Conservation (phyloP, 768 basidiomycete genomes). For the Rhodotorula paludigena region DNA sequence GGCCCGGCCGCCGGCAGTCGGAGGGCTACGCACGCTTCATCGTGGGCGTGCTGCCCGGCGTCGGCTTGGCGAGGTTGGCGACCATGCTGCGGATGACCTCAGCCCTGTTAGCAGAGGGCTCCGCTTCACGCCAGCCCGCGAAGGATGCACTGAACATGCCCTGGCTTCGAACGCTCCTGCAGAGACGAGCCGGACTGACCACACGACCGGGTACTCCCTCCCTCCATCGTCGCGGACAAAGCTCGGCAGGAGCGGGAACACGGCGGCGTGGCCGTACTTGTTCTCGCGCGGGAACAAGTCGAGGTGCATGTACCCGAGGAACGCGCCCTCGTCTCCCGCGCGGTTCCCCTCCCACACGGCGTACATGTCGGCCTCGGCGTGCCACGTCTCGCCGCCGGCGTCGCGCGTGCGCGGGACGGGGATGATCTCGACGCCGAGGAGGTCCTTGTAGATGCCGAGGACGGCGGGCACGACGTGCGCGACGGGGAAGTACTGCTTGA, state of each 20-base stretch:
- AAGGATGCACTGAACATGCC: neutral
- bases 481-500: slow-evolving; percentile 81
- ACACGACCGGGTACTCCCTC: slow-evolving; percentile 65
- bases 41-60: slow-evolving; percentile 69
- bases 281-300: slow-evolving; percentile 54
- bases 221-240: no score
- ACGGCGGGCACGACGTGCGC: slow-evolving; percentile 74
- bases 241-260: slow-evolving; percentile 62
- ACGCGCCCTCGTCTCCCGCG: slow-evolving; percentile 50
- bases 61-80: slow-evolving; percentile 81
- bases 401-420: slow-evolving; percentile 49
- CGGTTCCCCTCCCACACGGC: slow-evolving; percentile 59
- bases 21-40: slow-evolving; percentile 54
- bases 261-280: slow-evolving; percentile 82
- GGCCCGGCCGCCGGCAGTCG: no score
- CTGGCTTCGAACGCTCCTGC: no score
- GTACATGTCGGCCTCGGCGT: slow-evolving; percentile 75
- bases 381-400: slow-evolving; percentile 62
- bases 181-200: slow-evolving; percentile 40
- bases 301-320: slow-evolving; percentile 79
- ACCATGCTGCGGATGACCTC: slow-evolving; percentile 57
- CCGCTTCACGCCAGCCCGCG: no score
- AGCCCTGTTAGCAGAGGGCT: no score
- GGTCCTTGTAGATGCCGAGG: slow-evolving; percentile 72
- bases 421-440: slow-evolving; percentile 67